Conservation (phyloP, 257 asterid genomes). For the Primulina tabacum region DNA sequence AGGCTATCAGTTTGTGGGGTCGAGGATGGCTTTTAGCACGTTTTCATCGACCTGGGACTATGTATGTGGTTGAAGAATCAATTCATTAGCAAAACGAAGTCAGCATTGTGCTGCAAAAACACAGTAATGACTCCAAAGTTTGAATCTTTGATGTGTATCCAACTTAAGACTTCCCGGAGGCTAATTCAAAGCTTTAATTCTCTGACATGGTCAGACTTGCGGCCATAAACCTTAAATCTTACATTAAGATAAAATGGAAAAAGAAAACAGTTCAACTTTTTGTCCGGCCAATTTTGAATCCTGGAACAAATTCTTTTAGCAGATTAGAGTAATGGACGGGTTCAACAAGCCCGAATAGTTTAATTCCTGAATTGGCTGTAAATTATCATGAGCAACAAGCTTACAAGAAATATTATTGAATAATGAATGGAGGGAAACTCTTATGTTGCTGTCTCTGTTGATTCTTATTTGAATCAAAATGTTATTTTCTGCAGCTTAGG, state of each 20-base stretch:
- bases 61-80: too few relatives aligned
- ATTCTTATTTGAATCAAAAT: slow-evolving; percentile 10
- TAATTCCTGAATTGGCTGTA: too few relatives aligned
- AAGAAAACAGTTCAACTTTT: background rate
- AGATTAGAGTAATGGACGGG: background rate
- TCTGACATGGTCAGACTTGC: slow-evolving; percentile 2
- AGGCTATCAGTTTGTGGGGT: too few relatives aligned
- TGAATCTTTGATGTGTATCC: slow-evolving; percentile 16
- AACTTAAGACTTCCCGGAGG: background rate
- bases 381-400: too few relatives aligned
- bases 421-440: slow-evolving; percentile 20
- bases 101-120: slow-evolving; percentile 14
- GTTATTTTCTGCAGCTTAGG: slow-evolving; percentile 58
- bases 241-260: background rate
- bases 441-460: background rate
- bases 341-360: background rate
- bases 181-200: background rate
- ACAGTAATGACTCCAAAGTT: slow-evolving; percentile 7
- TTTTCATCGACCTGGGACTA: too few relatives aligned
- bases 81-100: too few relatives aligned
- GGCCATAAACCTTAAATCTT: slow-evolving; percentile 1
- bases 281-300: background rate
- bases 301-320: background rate
- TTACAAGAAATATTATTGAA: background rate
- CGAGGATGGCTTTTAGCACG: background rate